Evolutionary conservation across 805 yeast genomes (phyloP), one percentile per base, ranked within the genome.

Genomic region (Blastobotrys robertii): DNA sequence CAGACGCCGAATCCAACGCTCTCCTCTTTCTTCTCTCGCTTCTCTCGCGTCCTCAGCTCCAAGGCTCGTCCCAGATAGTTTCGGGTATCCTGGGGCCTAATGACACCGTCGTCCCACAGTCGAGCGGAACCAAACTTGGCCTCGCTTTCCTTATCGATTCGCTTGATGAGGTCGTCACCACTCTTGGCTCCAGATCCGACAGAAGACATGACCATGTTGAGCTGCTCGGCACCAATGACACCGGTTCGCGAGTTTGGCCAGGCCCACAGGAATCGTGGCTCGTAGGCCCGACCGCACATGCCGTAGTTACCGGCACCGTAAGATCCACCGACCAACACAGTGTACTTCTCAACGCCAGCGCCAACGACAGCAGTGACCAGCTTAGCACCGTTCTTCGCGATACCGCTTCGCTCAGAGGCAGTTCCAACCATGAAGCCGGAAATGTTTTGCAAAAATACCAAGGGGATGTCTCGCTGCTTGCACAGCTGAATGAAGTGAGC

Each of bases 241-340:
- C 58, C 62, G 9, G 62, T 58, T 16, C 54, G 47, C 9, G 61
- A 53, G 46, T 58, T 58, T 39, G 62, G 62, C 62, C 62, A 58
- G 9, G 61, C 42, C 56, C 57, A 56, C 41, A 58, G 49, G 49
- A 58, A 58, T 16, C 58, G 49, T 1, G 62, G 62, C 40, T 50
- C 52, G 45, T 58, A 58, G 13, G 62, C 62, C 15, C 62, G 43
- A 9, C 62, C 62, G 35, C 62, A 58, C 62, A 58, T 58, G 8
- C 62, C 62, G 47, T 58, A 58, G 50, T 58, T 58, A 7, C 62
- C 62, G 9, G 62, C 62, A 9, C 62, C 62, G 38, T 58, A 58
- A 2, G 59, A 55, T 29, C 60, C 60, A 7, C 62, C 62, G 38
- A 58, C 57, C 14, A 57, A 45, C 6, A 58, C 60, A 2, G 62